Conservation (phyloP, 495 filamentous ascomycete genomes). For the Cryomyces minteri region DNA sequence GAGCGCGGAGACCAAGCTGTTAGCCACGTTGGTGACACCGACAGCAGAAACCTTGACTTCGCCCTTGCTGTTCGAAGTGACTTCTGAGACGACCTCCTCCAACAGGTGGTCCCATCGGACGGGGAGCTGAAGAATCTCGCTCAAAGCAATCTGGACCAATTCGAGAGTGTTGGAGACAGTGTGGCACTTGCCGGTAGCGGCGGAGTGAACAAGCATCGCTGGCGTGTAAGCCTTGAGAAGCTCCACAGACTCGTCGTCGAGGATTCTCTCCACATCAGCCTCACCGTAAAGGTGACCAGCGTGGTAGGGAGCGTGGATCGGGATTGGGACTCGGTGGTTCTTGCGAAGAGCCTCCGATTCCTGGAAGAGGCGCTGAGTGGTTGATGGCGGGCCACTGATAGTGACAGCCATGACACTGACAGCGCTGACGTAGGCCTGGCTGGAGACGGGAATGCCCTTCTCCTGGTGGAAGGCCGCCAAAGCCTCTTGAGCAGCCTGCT, state of each 20-base stretch:
- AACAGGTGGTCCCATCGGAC: constrained; percentile 25
- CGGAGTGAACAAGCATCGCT: constrained; percentile 18
- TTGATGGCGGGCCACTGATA: constrained; percentile 59
- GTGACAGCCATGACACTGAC: constrained; percentile 49
- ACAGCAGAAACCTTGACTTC: constrained; percentile 16
- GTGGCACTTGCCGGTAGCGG: constrained; percentile 21
- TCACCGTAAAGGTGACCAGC: constrained; percentile 49
- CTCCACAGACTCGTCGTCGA: constrained; percentile 24
- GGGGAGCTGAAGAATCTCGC: constrained; percentile 21
- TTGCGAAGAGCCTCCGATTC: constrained; percentile 28
- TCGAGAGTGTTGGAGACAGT: constrained; percentile 17
- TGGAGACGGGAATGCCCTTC: constrained; percentile 40
- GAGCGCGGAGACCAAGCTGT: constrained; percentile 23
- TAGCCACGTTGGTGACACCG: constrained; percentile 24
- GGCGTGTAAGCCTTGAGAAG: constrained; percentile 19
- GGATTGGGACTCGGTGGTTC: constrained; percentile 40
- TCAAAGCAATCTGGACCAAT: constrained; percentile 14
- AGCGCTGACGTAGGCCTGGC: constrained; percentile 56
- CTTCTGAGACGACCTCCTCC: constrained; percentile 18
- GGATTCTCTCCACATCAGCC: constrained; percentile 40
- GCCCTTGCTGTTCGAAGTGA: constrained; percentile 12
- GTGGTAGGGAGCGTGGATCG: constrained; percentile 69
- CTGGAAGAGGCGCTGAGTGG: constrained; percentile 38
- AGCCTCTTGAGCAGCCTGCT: constrained; percentile 25
- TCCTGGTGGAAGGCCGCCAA: constrained; percentile 33